These are phyloP conservation scores for Pichia californica DNA, from an alignment of 805 yeast genomes.

Conservation along the genomic window DNA sequence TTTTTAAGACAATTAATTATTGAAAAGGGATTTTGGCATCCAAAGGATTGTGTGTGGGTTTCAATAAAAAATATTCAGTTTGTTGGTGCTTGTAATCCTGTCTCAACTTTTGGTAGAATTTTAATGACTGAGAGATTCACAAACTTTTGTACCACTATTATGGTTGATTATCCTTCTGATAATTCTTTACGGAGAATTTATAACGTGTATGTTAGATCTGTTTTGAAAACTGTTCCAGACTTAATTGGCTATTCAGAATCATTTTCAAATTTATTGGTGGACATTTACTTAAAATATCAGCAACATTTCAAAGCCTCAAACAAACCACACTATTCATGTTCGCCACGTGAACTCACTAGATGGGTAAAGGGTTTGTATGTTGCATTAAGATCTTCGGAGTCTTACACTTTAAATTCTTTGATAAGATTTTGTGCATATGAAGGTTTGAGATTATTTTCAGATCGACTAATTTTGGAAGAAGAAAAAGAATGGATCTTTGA, in stretches of 20 bases:
- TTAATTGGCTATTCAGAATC: slow-evolving; percentile 46
- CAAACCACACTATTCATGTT: slow-evolving; percentile 62
- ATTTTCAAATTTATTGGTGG: slow-evolving; percentile 61
- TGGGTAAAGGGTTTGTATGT: slow-evolving; percentile 73
- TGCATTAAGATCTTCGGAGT: slow-evolving; percentile 18
- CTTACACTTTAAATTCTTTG: slow-evolving; percentile 36
- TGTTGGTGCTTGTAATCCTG: slow-evolving; percentile 95
- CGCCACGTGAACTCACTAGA: slow-evolving; percentile 88
- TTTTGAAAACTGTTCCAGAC: slow-evolving; percentile 55
- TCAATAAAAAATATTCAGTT: slow-evolving; percentile 57
- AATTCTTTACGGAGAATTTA: slow-evolving; percentile 65
- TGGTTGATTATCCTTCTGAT: slow-evolving; percentile 73
- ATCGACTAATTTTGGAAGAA: slow-evolving; percentile 45
- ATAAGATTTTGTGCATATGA: slow-evolving; percentile 76
- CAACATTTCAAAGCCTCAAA: slow-evolving; percentile 30
- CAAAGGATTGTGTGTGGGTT: slow-evolving; percentile 59
- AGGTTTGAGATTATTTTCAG: slow-evolving; percentile 70
- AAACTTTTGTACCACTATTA: slow-evolving; percentile 56
- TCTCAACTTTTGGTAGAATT: slow-evolving; percentile 71
- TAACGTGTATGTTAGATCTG: slow-evolving; percentile 45
- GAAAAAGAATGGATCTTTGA: slow-evolving; percentile 47
- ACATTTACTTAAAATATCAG: slow-evolving; percentile 45
- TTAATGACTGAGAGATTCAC: slow-evolving; percentile 53
- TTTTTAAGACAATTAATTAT: slow-evolving; percentile 72
- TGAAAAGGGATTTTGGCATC: slow-evolving; percentile 71